Evolutionary conservation across 306 rosid species (phyloP), one percentile per base, ranked within the genome.

Genomic region (Castanea mollissima): DNA sequence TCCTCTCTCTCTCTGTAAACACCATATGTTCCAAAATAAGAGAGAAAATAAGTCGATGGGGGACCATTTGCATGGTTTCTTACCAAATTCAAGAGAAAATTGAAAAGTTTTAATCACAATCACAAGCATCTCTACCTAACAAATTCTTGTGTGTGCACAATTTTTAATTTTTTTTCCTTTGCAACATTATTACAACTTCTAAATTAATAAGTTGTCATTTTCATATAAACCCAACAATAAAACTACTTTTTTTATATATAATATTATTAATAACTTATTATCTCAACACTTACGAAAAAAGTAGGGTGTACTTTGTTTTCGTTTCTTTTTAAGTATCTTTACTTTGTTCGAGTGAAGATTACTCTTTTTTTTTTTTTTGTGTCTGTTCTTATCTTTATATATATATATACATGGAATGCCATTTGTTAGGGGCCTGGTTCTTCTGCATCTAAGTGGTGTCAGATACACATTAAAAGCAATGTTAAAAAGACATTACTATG

Each of bases 41-140:
- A 76, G 73, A 73, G 87, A 65, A 67, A 78, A 88, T 86, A 87
- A 74, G 76, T 76, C 82, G 59, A 57, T 54, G 85, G 85, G 97
- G 94, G 97, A 88, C 94, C 94, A 91, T 73, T 77, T 83, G 79
- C 88, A 84, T 83, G 88, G 84, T 89, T 84, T 80, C 87, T 75
- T 83, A 78, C 78, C 87, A 87, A 82, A 83, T 81, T 73, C 79
- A 82, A 85, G 85, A 81, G 85, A 83, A 87, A 84, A 41, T 41
- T 8, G 76, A 80, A 79, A 82, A 80, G 85, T 34, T 18, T 49
- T 49, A 49, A 49, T 49, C 4, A 71, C 68, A 78, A 78, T 49
- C 4, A 71, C 68, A 78, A 78, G 80, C 68, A 82, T 81, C 82
- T 73, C 59, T 73, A 70, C 73, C 85, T 73, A 71, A 74, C 58